Conservation (phyloP, 768 basidiomycete genomes). For the Suillus paluster region DNA sequence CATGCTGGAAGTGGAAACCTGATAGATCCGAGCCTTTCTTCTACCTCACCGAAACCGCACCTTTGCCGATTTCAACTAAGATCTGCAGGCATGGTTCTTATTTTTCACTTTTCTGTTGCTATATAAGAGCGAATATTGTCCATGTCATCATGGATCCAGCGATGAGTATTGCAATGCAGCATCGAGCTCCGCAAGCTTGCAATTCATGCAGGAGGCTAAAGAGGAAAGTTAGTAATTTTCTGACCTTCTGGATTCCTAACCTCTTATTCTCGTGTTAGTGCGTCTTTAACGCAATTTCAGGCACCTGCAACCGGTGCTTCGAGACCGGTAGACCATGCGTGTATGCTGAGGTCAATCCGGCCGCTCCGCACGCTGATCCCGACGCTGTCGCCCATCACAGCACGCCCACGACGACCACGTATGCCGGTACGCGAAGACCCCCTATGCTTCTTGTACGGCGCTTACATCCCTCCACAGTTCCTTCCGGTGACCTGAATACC, state of each 20-base stretch:
- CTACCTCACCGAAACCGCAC: constrained; percentile 6
- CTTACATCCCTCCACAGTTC: not conserved
- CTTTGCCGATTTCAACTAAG: not conserved
- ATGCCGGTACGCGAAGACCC: not conserved
- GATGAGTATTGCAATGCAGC: constrained; percentile 3
- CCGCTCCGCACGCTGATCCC: not conserved
- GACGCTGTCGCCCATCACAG: constrained; percentile 3
- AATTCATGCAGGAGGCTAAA: constrained; percentile 5
- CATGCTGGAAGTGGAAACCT: constrained; percentile 2
- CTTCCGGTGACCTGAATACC: not conserved
- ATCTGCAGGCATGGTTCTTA: not conserved
- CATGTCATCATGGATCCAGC: not conserved
- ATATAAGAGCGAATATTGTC: not conserved
- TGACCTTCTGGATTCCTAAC: not conserved
- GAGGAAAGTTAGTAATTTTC: not conserved
- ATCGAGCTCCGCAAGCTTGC: constrained; percentile 3
- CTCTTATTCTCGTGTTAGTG: not conserved
- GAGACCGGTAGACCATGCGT: constrained; percentile 2
- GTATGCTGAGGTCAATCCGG: not conserved
- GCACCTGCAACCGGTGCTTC: not conserved
- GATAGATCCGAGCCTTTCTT: not conserved
- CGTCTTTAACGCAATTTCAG: not conserved
- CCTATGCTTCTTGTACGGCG: not conserved
- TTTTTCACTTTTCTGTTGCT: not conserved
- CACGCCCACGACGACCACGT: not conserved